These are phyloP conservation scores for Agastache rugosa DNA, from an alignment of 257 asterid species.

Conservation along the genomic window DNA sequence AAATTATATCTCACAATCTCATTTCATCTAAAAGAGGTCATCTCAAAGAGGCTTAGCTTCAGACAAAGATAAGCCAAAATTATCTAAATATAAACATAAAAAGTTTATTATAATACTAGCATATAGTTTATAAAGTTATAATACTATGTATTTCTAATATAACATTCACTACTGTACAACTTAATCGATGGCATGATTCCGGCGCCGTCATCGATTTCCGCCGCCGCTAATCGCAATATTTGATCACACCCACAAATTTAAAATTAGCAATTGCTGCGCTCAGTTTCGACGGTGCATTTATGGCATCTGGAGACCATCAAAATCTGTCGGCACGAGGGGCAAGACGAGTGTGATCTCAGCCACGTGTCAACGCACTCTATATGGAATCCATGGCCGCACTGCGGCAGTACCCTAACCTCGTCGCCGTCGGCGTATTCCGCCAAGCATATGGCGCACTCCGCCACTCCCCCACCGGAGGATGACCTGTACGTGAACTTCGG, in stretches of 20 bases:
- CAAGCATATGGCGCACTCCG: conserved; percentile 20
- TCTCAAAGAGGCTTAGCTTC: no score
- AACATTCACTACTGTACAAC: background rate
- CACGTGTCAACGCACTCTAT: conserved; percentile 58
- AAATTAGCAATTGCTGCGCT: conserved; percentile 14
- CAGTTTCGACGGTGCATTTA: conserved; percentile 48
- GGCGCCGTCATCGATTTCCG: background rate
- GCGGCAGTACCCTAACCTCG: conserved; percentile 61
- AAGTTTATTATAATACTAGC: no score
- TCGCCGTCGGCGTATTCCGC: conserved; percentile 58
- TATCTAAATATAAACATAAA: no score
- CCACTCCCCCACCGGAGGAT: conserved; percentile 17
- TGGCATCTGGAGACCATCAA: conserved; percentile 44
- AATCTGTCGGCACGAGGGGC: conserved; percentile 65
- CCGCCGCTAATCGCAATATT: background rate
- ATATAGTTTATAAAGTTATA: no score
- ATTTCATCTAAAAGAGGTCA: no score
- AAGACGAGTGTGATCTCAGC: conserved; percentile 69
- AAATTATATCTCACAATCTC: no score
- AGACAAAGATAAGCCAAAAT: no score
- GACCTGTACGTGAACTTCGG: conserved; percentile 57
- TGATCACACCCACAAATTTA: background rate
- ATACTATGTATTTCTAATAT: no score
- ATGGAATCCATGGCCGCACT: conserved; percentile 68
- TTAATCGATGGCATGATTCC: background rate